Evolutionary conservation across 2,329 filamentous ascomycete species (phyloP).

Genomic region (Camillea tinctor): DNA sequence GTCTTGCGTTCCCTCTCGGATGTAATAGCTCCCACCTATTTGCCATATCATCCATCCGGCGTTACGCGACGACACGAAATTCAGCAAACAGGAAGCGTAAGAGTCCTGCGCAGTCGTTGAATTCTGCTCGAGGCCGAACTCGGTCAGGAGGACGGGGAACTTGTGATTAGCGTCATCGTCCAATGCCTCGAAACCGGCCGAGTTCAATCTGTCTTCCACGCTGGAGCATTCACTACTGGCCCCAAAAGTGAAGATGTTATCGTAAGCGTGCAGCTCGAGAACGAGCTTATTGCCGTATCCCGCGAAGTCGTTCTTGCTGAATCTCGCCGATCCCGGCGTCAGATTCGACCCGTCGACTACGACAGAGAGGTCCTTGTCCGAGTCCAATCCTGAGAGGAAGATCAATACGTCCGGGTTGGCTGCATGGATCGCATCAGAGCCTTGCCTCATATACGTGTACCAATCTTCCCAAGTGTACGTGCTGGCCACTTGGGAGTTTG

Average conservation of each 20-base stretch:
- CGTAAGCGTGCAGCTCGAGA: slow-evolving; percentile 61
- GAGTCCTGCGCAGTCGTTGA: slow-evolving; percentile 41
- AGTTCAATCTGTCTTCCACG: slow-evolving; percentile 44
- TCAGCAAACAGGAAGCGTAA: slow-evolving; percentile 51
- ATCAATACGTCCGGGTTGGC: slow-evolving; percentile 52
- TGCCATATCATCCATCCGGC: slow-evolving; percentile 59
- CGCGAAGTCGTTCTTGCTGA: slow-evolving; percentile 45
- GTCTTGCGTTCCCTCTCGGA: slow-evolving; percentile 50
- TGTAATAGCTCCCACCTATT: slow-evolving; percentile 57
- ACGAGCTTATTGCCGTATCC: slow-evolving; percentile 54
- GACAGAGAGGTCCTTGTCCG: slow-evolving; percentile 51
- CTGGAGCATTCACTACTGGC: slow-evolving; percentile 44
- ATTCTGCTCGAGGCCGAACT: slow-evolving; percentile 53
- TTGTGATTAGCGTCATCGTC: slow-evolving; percentile 36
- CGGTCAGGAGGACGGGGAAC: slow-evolving; percentile 51
- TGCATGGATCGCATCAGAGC: slow-evolving; percentile 49
- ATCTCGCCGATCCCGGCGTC: slow-evolving; percentile 43
- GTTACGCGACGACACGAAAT: slow-evolving; percentile 46
- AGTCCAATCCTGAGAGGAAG: slow-evolving; percentile 57
- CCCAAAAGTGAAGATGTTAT: slow-evolving; percentile 38
- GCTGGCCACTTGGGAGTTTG: slow-evolving; percentile 27
- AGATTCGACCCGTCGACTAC: slow-evolving; percentile 49
- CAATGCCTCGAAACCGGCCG: slow-evolving; percentile 52
- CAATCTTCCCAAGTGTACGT: slow-evolving; percentile 56
- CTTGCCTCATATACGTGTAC: slow-evolving; percentile 49